Evolutionary conservation across 2,329 filamentous ascomycete genomes (phyloP), one percentile per base, ranked within the genome.

Genomic region (Talaromyces albobiverticillius): DNA sequence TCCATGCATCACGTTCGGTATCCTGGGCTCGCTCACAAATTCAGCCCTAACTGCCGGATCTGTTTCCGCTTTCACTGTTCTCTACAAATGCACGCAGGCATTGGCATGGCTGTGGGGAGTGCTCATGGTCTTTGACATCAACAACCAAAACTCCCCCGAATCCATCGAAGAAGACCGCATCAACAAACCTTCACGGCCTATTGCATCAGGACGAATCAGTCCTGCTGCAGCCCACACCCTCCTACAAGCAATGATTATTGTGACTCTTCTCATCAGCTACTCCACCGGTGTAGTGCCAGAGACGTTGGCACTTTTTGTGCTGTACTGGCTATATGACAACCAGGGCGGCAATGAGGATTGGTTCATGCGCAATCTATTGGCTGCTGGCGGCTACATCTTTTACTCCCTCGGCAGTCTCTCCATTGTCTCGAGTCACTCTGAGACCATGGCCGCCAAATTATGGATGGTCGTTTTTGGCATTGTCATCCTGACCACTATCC

Each of bases 141-240:
- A 55, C 34, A 55, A 55, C 13, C 53, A 55, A 18, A 55, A 55
- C 26, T 55, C 53, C 3, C 53, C 53, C 2, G 53, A 46, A 18
- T 55, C 53, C 7, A 55, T 55, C 18, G 53, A 55, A 46, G 53
- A 55, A 31, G 53, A 55, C n/a, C 53, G 48, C 41, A 45, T 55
- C 26, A 55, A 55, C 36, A 55, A 55, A 7, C 53, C 53, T 4
- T 51, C 42, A 6, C 47, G 53, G 5, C 53, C 53, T 5, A 55
- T 55, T 31, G 53, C 48, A 25, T 51, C 53, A 5, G 53, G 53
- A 2, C 32, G 47, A 26, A 55, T 55, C 31, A 50, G 36, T 29
- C 42, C 53, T 10, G 45, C 41, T 20, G 53, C 48, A 20, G 53
- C 53, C 5, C 29, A 34, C 25, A 26, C n/a, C 20, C 48, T 55